phyloP scores from a whole-genome alignment of 2,329 filamentous ascomycete species.

The Huntiella omanensis region DNA sequence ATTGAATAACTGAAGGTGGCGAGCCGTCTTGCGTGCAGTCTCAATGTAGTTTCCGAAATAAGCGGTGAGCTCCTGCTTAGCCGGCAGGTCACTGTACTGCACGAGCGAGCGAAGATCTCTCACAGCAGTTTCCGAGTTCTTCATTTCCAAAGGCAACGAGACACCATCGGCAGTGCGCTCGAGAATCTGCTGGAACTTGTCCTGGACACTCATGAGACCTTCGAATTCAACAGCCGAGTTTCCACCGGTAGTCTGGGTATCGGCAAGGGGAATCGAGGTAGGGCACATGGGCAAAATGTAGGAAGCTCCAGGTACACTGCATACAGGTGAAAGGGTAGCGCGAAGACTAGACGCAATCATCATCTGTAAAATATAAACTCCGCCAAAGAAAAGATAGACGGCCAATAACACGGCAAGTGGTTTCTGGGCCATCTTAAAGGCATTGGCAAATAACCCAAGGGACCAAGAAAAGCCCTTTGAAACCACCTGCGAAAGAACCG shows the following conservation, averaged over 20 bases:
- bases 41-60: slow-evolving; percentile 64
- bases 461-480: slow-evolving; percentile 28
- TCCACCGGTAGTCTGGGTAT: slow-evolving; percentile 14
- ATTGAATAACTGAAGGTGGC: slow-evolving; percentile 57
- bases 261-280: slow-evolving; percentile 12
- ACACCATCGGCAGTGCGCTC: slow-evolving; percentile 46
- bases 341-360: slow-evolving; percentile 42
- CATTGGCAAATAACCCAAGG: slow-evolving; percentile 35
- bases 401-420: slow-evolving; percentile 43
- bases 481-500: slow-evolving; percentile 21
- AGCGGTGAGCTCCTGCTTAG: slow-evolving; percentile 49
- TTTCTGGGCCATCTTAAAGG: slow-evolving; percentile 43
- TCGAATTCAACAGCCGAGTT: slow-evolving; percentile 43
- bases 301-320: slow-evolving; percentile 46
- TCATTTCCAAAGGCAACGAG: slow-evolving; percentile 59
- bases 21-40: slow-evolving; percentile 42
- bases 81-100: slow-evolving; percentile 46
- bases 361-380: slow-evolving; percentile 39
- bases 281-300: slow-evolving; percentile 13
- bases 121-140: slow-evolving; percentile 53
- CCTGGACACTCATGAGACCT: slow-evolving; percentile 53
- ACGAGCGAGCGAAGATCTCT: slow-evolving; percentile 58
- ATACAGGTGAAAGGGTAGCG: slow-evolving; percentile 47
- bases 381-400: slow-evolving; percentile 39
- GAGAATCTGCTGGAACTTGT: slow-evolving; percentile 58